phyloP scores from a whole-genome alignment of 2,329 filamentous ascomycete genomes.

The Penicillium sp. region DNA sequence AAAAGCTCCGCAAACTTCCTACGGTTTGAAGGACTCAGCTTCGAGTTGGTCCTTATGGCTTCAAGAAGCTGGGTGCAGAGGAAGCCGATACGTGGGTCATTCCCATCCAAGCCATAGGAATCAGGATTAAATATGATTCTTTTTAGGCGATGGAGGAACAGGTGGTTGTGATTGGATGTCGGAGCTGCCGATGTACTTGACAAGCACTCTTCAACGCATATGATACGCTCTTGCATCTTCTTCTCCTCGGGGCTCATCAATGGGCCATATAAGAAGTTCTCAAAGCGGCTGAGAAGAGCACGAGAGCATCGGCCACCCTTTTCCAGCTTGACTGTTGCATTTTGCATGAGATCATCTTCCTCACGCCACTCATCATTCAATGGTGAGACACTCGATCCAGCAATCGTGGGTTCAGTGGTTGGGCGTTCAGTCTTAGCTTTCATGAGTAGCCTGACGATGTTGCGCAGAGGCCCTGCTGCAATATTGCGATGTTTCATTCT shows the following conservation, averaged over 20 bases:
- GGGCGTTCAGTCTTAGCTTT: neutral
- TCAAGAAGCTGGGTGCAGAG: neutral
- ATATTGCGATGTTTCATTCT: neutral
- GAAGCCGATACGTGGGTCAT: neutral
- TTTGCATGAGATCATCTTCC: neutral
- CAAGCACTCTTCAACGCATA: slow-evolving; percentile 2
- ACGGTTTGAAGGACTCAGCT: neutral
- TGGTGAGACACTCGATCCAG: no score
- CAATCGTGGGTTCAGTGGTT: neutral
- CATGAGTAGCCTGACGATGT: neutral
- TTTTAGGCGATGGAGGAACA: neutral
- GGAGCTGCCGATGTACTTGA: neutral
- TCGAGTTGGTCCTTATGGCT: neutral
- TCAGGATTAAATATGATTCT: neutral
- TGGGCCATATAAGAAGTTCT: slow-evolving; percentile 5
- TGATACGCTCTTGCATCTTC: slow-evolving; percentile 2
- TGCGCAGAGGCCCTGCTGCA: neutral
- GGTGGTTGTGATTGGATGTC: neutral
- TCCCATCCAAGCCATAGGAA: neutral
- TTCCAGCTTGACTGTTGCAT: neutral
- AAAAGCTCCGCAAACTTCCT: neutral
- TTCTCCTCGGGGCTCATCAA: slow-evolving; percentile 2
- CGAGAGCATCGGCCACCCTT: neutral
- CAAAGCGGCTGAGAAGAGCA: slow-evolving; percentile 1
- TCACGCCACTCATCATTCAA: neutral